These are phyloP conservation scores for Fraxinus ornus DNA, from an alignment of 305 asterid species.

Conservation along the genomic window DNA sequence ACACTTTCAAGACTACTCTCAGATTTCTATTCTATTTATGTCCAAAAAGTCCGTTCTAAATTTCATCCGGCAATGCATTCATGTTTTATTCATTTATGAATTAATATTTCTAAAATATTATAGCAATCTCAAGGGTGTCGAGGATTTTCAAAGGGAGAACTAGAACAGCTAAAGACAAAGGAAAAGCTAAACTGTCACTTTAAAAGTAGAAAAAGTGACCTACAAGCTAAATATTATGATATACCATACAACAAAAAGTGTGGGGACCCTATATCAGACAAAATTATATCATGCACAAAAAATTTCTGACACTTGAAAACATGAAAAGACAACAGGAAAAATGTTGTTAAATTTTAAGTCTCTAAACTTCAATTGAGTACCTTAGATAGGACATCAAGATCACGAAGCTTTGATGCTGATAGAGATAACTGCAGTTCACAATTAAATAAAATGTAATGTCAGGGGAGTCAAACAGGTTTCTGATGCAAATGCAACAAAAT, in stretches of 20 bases:
- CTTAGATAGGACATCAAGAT: slow-evolving; percentile 64
- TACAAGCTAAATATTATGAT: background rate
- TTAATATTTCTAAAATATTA: background rate
- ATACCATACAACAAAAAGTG: background rate
- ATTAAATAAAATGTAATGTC: slow-evolving; percentile 20
- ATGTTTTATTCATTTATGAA: background rate
- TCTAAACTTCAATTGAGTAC: slow-evolving; percentile 29
- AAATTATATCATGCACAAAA: background rate
- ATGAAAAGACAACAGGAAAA: slow-evolving; percentile 14
- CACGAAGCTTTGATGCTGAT: slow-evolving; percentile 72
- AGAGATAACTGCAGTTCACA: slow-evolving; percentile 62
- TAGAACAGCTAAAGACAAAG: background rate
- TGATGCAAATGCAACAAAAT: slow-evolving; percentile 6
- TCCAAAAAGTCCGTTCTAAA: background rate
- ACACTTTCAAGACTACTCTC: background rate
- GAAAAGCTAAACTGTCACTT: background rate
- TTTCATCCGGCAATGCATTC: background rate
- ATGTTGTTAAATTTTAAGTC: background rate
- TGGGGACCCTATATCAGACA: background rate
- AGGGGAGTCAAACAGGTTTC: slow-evolving; percentile 10
- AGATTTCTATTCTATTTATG: background rate
- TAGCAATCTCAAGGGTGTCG: background rate
- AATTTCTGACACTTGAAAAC: slow-evolving; percentile 11
- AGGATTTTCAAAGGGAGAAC: background rate
- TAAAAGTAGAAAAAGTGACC: background rate